Evolutionary conservation across 257 asterid genomes (phyloP), one percentile per base, ranked within the genome.

Genomic region (Solanum rostratum): DNA sequence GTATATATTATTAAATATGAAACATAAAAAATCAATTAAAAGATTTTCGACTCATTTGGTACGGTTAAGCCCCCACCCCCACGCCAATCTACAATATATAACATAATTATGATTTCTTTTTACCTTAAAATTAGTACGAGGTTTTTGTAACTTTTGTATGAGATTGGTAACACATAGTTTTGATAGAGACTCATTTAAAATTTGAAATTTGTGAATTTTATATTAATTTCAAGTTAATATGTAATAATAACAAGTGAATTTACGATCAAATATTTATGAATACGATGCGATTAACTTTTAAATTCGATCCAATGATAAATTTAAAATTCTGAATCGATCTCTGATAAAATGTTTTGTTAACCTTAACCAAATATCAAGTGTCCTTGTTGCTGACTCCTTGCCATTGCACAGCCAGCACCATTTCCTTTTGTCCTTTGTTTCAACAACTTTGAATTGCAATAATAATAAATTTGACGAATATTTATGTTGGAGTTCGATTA

Each of bases 281-380:
- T 4, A 10, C 29, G 7, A 15, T 13, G 0, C 15, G 0, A 30
- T 66, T 6, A 55, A 55, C 3, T 63, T 66, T 14, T 63, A 2
- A 1, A 65, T 8, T 2, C 0, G 0, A 30, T 15, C 9, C 0
- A 0, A 0, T 6, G 16, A 18, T 2, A 54, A 65, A 29, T 30
- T 65, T 18, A 37, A 68, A 68, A 37, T 69, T 3, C 3, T 69
- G 10, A 37, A 37, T 69, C 5, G 7, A 1, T 8, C 2, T 16
- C 4, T 37, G 0, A 18, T 9, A 0, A 0, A 0, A 16, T 0
- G 14, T 65, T 27, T 0, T 16, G 24, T 20, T 0, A 33, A 66
- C 76, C 49, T 37, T 33, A 68, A 68, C 24, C 49, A 68, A 33
- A 4, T 33, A 33, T 1, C 46, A 33, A 41, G 20, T 59, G 66